phyloP scores from a whole-genome alignment of 2,329 filamentous ascomycete species.

The Stagonosporopsis chrysanthemi region DNA sequence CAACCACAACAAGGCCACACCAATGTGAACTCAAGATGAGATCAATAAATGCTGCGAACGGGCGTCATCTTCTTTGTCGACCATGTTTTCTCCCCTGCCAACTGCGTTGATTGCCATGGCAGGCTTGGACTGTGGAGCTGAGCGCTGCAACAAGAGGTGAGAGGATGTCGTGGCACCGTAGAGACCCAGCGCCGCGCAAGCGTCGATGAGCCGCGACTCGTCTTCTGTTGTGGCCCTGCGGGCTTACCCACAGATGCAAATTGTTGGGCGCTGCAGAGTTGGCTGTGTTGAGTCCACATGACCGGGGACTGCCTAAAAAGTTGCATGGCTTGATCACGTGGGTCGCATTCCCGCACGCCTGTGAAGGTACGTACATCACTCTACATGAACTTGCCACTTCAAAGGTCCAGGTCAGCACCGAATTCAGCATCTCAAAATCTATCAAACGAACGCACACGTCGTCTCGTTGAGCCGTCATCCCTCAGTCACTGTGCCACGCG shows the following conservation, averaged over 20 bases:
- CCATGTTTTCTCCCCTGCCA: constrained; percentile 21
- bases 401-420: neutral
- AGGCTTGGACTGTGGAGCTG: constrained; percentile 20
- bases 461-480: neutral
- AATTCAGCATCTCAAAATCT: neutral
- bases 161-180: constrained; percentile 21
- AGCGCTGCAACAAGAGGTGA: constrained; percentile 14
- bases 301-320: neutral
- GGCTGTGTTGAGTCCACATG: constrained; percentile 1
- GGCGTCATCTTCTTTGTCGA: constrained; percentile 25
- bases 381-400: neutral
- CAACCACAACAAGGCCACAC: constrained; percentile 29
- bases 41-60: constrained; percentile 33
- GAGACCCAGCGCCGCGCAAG: constrained; percentile 13
- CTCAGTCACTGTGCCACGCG: constrained; percentile 13
- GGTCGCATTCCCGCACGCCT: neutral
- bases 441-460: neutral
- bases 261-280: constrained; percentile 11
- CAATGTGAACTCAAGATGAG: constrained; percentile 30
- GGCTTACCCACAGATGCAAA: constrained; percentile 1
- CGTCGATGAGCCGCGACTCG: constrained; percentile 4
- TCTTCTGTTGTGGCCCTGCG: constrained; percentile 8
- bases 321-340: constrained; percentile 2
- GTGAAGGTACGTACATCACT: neutral
- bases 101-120: constrained; percentile 19